These are phyloP conservation scores for Russula olivacea DNA, from an alignment of 768 basidiomycete species.

Conservation along the genomic window DNA sequence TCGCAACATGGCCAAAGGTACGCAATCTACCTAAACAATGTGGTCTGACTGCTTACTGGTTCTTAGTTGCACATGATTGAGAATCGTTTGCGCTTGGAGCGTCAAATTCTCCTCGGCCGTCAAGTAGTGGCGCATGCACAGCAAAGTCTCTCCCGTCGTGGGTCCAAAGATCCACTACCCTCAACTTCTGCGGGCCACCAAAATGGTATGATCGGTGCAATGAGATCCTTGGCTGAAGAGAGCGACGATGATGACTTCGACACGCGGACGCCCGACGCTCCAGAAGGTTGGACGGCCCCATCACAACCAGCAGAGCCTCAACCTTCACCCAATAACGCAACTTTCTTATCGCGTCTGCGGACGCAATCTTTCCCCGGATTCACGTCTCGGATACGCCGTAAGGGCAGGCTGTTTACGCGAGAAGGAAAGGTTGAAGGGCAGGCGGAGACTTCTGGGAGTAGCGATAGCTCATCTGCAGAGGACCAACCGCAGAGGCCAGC, in stretches of 20 bases:
- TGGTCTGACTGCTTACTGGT: not conserved
- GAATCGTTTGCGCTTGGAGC: constrained; percentile 82
- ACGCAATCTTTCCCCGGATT: constrained; percentile 24
- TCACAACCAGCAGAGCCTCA: not conserved
- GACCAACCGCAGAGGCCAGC: constrained; percentile 4
- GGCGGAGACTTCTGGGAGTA: constrained; percentile 18
- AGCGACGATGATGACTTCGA: constrained; percentile 27
- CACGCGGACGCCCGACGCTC: constrained; percentile 9
- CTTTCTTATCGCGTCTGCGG: constrained; percentile 24
- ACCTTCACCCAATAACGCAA: not conserved
- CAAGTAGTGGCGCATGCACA: constrained; percentile 57
- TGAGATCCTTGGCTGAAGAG: constrained; percentile 7
- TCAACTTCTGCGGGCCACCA: constrained; percentile 5
- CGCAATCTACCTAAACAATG: constrained; percentile 13
- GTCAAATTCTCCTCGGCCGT: constrained; percentile 74
- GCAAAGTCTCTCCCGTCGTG: constrained; percentile 32
- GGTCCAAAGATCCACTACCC: constrained; percentile 1
- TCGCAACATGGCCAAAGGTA: constrained; percentile 97
- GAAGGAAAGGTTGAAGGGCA: not conserved
- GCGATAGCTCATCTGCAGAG: constrained; percentile 22
- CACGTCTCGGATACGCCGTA: constrained; percentile 9
- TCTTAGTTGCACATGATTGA: constrained; percentile 85
- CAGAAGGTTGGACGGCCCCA: constrained; percentile 13
- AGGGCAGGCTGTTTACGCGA: constrained; percentile 4
- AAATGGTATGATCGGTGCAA: constrained; percentile 15